A percentile compares a stretch with the other conserved stretches of the same genome.
These are phyloP conservation scores for Sphagnurus paluster DNA, from an alignment of 1,284 basidiomycete species.

Conservation along the genomic window DNA sequence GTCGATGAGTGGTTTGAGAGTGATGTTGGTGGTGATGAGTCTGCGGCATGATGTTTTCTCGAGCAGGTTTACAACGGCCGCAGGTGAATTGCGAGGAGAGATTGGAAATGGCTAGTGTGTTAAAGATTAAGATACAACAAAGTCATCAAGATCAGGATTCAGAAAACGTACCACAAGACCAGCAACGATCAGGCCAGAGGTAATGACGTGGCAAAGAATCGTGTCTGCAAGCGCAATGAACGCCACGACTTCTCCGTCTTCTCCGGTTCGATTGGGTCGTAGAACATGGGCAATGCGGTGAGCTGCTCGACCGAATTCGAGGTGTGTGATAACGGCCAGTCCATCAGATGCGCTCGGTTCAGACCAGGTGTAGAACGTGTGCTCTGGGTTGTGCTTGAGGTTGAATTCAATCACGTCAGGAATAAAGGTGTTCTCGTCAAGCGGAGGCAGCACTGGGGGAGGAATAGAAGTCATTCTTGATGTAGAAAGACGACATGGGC, in stretches of 20 bases:
- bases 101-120: conserved; percentile 36
- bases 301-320: conserved; percentile 26
- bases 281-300: conserved; percentile 24
- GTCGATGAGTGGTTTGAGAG: conserved; percentile 15
- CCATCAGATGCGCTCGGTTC: conserved; percentile 4
- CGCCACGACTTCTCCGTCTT: conserved; percentile 21
- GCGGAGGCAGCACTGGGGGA: conserved; percentile 12
- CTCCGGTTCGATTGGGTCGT: conserved; percentile 18
- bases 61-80: conserved; percentile 30
- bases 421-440: conserved; percentile 19
- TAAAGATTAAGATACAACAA: background rate
- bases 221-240: conserved; percentile 21
- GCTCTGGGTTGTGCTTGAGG: conserved; percentile 13
- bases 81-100: conserved; percentile 32
- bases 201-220: conserved; percentile 23
- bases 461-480: too few relatives aligned
- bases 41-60: conserved; percentile 27
- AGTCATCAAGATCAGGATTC: background rate
- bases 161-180: conserved; percentile 22
- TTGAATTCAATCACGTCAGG: conserved; percentile 21
- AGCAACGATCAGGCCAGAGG: conserved; percentile 22
- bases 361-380: conserved; percentile 17
- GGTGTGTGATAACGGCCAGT: conserved; percentile 18
- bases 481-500: too few relatives aligned
- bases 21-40: conserved; percentile 27